Evolutionary conservation across 192 early-diverging fungal genomes (phyloP), one percentile per base, ranked within the genome.

Genomic region (Umbelopsis ramanniana): DNA sequence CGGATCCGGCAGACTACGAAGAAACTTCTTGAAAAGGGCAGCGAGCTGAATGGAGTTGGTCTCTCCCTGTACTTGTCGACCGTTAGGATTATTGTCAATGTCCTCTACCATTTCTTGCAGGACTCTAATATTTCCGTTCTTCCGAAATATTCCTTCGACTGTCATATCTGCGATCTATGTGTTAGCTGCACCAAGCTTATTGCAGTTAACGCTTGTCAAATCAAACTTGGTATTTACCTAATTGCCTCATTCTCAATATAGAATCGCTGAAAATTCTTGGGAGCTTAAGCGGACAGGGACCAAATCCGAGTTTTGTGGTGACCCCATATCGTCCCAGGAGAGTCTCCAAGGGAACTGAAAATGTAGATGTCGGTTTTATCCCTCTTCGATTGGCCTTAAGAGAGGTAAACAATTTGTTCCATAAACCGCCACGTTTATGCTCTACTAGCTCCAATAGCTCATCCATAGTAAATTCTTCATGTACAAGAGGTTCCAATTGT

Each of bases 391-490:
- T 35, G 33, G 57, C 57, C 29, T 33, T 63, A 15, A 63, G 35
- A 4, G 57, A 63, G 6, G 57, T 63, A 37, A 63, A 63, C 29
- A 63, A 17, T 29, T 63, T 63, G 33, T 63, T 63, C 57, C 57
- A 63, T 6, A 83, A 86, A 24, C 63, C 68, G 74, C 88, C 85
- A 74, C 94, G 95, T 54, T 89, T 85, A 15, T 86, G 74, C 47
- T 90, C 91, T 33, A 93, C 93, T 74, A 95, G 82, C 66, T 91
- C 89, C 26, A 93, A 81, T 10, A 97, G 76, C 50, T 97, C 92
- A 23, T 91, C 89, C 75, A 91, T 77, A 0, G 85, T 85, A 70
- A 93, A 89, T 66, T 88, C 83, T 23, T 86, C 86, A 22, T 86
- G 87, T 19, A 98, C 85, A 57, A 92, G 75, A 12, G 85, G 87